Evolutionary conservation across 345 rosid genomes (phyloP), one percentile per base, ranked within the genome.

Genomic region (Noccaea bulbosa): DNA sequence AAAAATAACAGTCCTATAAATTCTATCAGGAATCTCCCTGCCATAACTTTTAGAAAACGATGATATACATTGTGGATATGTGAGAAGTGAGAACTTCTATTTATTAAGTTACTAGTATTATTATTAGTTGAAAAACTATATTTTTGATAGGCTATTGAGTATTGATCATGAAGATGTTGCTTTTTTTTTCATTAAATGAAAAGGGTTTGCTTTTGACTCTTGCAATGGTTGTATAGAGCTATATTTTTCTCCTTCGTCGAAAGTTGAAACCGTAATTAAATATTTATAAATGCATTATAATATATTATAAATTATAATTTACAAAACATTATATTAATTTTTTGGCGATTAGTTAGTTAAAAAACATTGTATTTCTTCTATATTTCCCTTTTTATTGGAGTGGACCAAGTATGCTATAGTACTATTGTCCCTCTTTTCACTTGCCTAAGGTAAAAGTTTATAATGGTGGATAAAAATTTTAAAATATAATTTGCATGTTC

Each of bases 1-100:
- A 52, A 60, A 60, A 14, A 44, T 52, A 52, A 14, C 44, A 61
- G 37, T 53, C 59, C 69, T 75, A 68, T 1, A 67, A 60, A 67
- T 64, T 44, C 63, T 52, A 51, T 5, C 40, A 44, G 73, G 73
- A 67, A 74, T 67, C 78, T 61, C 62, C 43, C 47, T 24, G 30
- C 56, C 8, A 51, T 43, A 17, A 39, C 41, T 33, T 60, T 4
- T 5, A 34, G 30, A 38, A 40, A 57, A 11, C 34, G 20, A 41
- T 62, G 17, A 7, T 20, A 20, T 50, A 48, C 7, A 15, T 43
- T 8, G 22, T 41, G 41, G 43, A 45, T 39, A 48, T 39, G 43
- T 16, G 4, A 27, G 30, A 27, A 27, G 43, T 16, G 4, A 27
- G 30, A 27, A 27, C 30, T 27, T 27, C 30, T 27, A 27, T 27